Conservation (phyloP, 2,329 filamentous ascomycete genomes). For the Tolypocladium endophyticum region DNA sequence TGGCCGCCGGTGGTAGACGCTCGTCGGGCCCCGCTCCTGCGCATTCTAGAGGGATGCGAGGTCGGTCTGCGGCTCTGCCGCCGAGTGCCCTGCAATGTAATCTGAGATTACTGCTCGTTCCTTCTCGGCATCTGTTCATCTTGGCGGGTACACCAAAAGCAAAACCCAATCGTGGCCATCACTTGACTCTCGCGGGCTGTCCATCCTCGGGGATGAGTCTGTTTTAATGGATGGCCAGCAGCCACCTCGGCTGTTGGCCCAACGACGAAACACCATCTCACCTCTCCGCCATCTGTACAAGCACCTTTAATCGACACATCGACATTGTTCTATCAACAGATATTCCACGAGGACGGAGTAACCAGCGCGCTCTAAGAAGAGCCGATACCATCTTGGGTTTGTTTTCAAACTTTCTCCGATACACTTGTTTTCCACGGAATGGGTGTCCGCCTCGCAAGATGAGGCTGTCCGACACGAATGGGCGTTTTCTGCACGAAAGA, state of each 20-base stretch:
- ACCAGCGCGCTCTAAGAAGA: slow-evolving; percentile 30
- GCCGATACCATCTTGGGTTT: slow-evolving; percentile 34
- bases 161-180: slow-evolving; percentile 28
- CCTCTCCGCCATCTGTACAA: slow-evolving; percentile 28
- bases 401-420: slow-evolving; percentile 12
- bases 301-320: slow-evolving; percentile 37
- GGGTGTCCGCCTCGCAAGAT: slow-evolving; percentile 21
- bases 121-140: slow-evolving; percentile 34
- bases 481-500: slow-evolving; percentile 19
- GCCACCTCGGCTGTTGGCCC: slow-evolving; percentile 17
- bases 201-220: slow-evolving; percentile 22
- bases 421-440: slow-evolving; percentile 14
- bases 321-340: slow-evolving; percentile 18
- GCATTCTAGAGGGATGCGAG: slow-evolving; percentile 22
- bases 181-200: slow-evolving; percentile 25
- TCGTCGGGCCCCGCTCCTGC: slow-evolving; percentile 10
- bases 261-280: slow-evolving; percentile 15
- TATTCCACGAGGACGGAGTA: slow-evolving; percentile 19
- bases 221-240: slow-evolving; percentile 13
- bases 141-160: slow-evolving; percentile 36
- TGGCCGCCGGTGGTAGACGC: slow-evolving; percentile 42
- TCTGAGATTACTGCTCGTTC: slow-evolving; percentile 25
- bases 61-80: slow-evolving; percentile 22
- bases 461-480: slow-evolving; percentile 32
- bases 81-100: slow-evolving; percentile 23